Percentiles rank a stretch among this genome's conserved stretches.
Conservation (phyloP, 169 alveolate species). For the Plasmodium blacklocki region DNA sequence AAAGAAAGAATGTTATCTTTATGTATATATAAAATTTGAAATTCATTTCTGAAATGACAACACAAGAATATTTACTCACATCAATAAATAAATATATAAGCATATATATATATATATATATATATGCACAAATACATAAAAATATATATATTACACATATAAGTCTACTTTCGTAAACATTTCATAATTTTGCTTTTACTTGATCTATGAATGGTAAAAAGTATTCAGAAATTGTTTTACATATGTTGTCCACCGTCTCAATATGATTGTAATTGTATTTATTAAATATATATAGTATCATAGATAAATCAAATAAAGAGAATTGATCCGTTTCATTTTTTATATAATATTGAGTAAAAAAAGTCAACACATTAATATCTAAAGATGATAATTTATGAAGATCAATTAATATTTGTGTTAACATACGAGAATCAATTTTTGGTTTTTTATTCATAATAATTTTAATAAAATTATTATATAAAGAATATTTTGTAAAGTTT, state of each 20-base stretch:
- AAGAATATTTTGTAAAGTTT: slow-evolving; percentile 57
- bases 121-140: neutral
- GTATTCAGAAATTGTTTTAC: neutral
- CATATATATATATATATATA: slow-evolving; percentile 8
- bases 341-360: slow-evolving; percentile 52
- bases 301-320: slow-evolving; percentile 58
- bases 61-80: too few relatives aligned
- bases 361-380: slow-evolving; percentile 32
- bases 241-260: slow-evolving; percentile 20
- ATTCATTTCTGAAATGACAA: too few relatives aligned
- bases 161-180: neutral
- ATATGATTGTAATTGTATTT: slow-evolving; percentile 53
- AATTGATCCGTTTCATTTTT: neutral
- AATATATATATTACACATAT: slow-evolving; percentile 12
- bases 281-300: slow-evolving; percentile 40
- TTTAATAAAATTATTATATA: slow-evolving; percentile 30
- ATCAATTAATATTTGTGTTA: slow-evolving; percentile 60
- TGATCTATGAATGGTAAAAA: slow-evolving; percentile 41
- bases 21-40: too few relatives aligned
- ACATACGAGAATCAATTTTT: slow-evolving; percentile 8
- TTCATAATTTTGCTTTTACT: neutral
- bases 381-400: slow-evolving; percentile 48
- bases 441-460: slow-evolving; percentile 60
- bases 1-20: too few relatives aligned
- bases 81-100: neutral